Conservation (phyloP, 2,329 filamentous ascomycete species). For the Fusarium azukiicola region DNA sequence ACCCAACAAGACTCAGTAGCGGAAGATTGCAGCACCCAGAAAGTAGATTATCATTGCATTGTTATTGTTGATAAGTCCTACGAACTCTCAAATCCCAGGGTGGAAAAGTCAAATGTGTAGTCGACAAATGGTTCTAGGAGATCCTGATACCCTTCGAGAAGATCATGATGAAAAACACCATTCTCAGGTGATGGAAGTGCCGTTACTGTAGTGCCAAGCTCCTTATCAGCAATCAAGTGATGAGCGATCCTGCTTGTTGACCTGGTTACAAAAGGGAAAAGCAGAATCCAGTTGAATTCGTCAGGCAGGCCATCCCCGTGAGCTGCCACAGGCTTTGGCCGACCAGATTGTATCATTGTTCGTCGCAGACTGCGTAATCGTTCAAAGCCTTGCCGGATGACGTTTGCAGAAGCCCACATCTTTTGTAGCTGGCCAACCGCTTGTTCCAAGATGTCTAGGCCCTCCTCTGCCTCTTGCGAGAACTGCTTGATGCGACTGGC, state of each 20-base stretch:
- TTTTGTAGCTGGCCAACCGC: conserved; percentile 46
- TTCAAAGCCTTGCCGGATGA: conserved; percentile 48
- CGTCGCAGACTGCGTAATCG: conserved; percentile 37
- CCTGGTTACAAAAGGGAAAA: conserved; percentile 48
- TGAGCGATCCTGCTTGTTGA: conserved; percentile 44
- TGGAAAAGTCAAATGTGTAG: conserved; percentile 46
- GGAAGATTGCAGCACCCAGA: neutral
- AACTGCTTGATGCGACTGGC: conserved; percentile 52
- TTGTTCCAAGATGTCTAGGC: conserved; percentile 42
- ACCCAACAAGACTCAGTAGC: neutral
- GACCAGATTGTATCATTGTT: conserved; percentile 35
- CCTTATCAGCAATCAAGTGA: conserved; percentile 43
- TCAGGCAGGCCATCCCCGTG: neutral
- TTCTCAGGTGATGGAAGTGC: conserved; percentile 45
- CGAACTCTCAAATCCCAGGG: conserved; percentile 30
- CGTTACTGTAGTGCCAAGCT: conserved; percentile 36
- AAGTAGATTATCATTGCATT: neutral
- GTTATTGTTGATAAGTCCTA: neutral
- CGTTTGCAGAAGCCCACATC: conserved; percentile 51
- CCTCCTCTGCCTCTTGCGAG: conserved; percentile 45
- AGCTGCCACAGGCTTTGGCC: conserved; percentile 6
- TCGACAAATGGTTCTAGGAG: conserved; percentile 48
- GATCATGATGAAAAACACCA: conserved; percentile 38
- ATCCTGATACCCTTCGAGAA: conserved; percentile 47
- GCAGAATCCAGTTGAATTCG: conserved; percentile 41